Percentiles rank a stretch among this genome's conserved stretches.
phyloP scores from a whole-genome alignment of 129 eudicot genomes.

The Tanacetum coccineum region DNA sequence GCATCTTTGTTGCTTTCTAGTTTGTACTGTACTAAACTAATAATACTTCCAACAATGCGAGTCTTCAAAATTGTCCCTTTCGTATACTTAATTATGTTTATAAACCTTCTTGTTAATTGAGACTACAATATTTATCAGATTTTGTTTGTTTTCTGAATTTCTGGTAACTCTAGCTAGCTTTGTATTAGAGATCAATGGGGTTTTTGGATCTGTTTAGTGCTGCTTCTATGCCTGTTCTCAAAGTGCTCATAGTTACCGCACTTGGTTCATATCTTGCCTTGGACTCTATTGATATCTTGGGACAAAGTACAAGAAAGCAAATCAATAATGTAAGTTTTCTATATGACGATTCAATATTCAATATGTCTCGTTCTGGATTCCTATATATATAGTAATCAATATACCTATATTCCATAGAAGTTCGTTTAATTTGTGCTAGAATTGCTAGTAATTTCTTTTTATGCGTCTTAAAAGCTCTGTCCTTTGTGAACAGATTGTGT shows the following conservation, averaged over 20 bases:
- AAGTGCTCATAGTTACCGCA: conserved; percentile 42
- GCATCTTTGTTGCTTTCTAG: too few relatives aligned
- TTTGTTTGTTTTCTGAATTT: background rate
- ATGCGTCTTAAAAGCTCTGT: background rate
- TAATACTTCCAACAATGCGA: too few relatives aligned
- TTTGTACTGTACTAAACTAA: too few relatives aligned
- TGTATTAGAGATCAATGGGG: conserved; percentile 21
- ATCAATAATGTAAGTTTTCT: conserved; percentile 35
- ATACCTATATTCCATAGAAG: too few relatives aligned
- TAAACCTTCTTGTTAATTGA: background rate
- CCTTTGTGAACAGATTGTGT: conserved; percentile 49
- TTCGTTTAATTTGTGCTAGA: too few relatives aligned
- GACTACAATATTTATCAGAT: background rate
- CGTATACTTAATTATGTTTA: background rate
- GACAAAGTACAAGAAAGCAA: conserved; percentile 40
- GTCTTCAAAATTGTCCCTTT: too few relatives aligned
- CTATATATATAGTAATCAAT: background rate
- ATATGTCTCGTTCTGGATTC: too few relatives aligned
- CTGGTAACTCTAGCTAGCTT: background rate
- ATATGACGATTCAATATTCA: too few relatives aligned
- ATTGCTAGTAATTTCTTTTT: background rate
- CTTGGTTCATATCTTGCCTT: conserved; percentile 52
- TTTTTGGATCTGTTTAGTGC: conserved; percentile 43
- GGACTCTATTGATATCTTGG: conserved; percentile 46
- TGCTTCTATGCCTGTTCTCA: conserved; percentile 58